Evolutionary conservation across 805 yeast species (phyloP), one percentile per base, ranked within the genome.

Genomic region (Starmerella powellii): DNA sequence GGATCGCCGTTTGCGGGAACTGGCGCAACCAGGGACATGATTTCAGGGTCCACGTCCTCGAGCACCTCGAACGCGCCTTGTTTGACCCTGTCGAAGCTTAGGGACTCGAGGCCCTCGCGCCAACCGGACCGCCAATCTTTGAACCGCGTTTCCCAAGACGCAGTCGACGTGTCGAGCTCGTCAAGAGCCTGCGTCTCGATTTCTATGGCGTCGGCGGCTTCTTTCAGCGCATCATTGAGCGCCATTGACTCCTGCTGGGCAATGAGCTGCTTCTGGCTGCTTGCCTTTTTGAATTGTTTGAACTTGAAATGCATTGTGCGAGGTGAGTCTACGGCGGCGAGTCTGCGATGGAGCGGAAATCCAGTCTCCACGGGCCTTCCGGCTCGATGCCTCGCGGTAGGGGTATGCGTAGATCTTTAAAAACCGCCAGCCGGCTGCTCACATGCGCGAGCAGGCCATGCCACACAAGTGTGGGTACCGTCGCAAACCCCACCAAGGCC

Each of bases 131-230:
- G 27, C 42, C 42, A 40, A 5, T 34, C 21, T 24, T 18, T 37
- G 18, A 40, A 40, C 3, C 26, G 37, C 3, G 8, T 10, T 10
- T 28, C 38, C 20, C 36, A 40, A 15, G n/a, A 32, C 15, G n/a
- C 13, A n/a, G 18, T 26, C 15, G 38, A 30, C 29, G 33, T 29
- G 12, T 40, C 38, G 12, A 40, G 34, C 13, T 36, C 38, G n/a
- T 34, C 24, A 4, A 40, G 26, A 3, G 42, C 42, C 28, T 40
- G 42, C 24, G 26, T 30, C 2, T 24, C 37, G 3, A 40, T 40
- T 17, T 21, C 19, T 11, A 29, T 28, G 20, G n/a, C 34, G 13
- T 29, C 18, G 31, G 18, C 32, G 8, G n/a, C 34, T 8, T 20
- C 34, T 17, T 23, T 10, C 8, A 15, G 13, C 8, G 18, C 23